phyloP scores from a whole-genome alignment of 2,329 filamentous ascomycete species.

The Chaetomium sp. region DNA sequence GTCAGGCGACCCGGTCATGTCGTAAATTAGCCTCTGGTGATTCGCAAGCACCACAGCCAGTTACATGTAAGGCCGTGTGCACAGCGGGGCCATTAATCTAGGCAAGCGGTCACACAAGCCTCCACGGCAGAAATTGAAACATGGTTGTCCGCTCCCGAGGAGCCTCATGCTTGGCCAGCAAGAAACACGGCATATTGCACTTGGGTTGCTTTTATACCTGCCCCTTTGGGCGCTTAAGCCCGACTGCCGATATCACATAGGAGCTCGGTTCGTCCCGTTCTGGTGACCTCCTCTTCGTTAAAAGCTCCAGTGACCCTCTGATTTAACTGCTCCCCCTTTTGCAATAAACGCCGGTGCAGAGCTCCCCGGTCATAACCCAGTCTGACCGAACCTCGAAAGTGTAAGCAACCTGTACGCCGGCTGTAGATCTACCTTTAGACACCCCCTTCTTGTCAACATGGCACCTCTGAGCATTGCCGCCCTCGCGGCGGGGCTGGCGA shows the following conservation, averaged over 20 bases:
- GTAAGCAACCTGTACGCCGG: not conserved
- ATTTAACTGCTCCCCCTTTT: not conserved
- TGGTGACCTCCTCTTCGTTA: not conserved
- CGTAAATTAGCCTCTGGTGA: not conserved
- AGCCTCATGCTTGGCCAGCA: slow-evolving; percentile 12
- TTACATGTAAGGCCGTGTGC: slow-evolving; percentile 9
- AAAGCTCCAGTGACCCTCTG: not conserved
- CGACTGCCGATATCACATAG: not conserved
- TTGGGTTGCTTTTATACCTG: slow-evolving; percentile 4
- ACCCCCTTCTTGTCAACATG: not conserved
- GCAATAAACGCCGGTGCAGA: not conserved
- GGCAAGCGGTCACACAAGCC: not conserved
- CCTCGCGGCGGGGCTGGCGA: not conserved
- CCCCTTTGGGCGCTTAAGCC: not conserved
- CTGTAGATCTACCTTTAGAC: not conserved
- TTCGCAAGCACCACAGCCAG: not conserved
- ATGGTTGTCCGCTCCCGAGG: not conserved
- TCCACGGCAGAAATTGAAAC: not conserved
- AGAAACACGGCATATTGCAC: not conserved
- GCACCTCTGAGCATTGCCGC: not conserved
- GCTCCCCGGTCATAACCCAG: not conserved
- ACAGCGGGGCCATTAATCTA: not conserved
- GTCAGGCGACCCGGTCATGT: slow-evolving; percentile 2
- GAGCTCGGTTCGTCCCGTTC: too few relatives aligned
- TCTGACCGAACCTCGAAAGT: not conserved